These are phyloP conservation scores for Phytopythium boreale DNA, from an alignment of 352 stramenopile species.

Conservation along the genomic window DNA sequence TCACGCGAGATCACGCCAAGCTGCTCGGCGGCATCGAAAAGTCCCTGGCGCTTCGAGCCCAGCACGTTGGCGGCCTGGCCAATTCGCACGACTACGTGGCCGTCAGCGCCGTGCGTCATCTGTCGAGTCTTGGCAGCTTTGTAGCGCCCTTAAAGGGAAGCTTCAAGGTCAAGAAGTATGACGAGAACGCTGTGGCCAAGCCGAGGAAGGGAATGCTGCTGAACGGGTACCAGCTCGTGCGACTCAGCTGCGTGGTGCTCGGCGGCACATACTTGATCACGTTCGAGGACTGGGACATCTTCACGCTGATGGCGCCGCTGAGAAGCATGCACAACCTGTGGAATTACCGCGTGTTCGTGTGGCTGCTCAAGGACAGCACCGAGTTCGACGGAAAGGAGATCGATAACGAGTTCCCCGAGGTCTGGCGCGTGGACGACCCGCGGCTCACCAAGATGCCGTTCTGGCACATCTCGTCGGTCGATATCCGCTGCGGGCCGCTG, in stretches of 20 bases:
- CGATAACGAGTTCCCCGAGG: slow-evolving; percentile 6
- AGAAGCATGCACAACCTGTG: slow-evolving; percentile 11
- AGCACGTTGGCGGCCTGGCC: slow-evolving; percentile 7
- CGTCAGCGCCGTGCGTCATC: not conserved
- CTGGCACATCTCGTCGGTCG: slow-evolving; percentile 12
- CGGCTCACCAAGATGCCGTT: not conserved
- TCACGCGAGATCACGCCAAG: not conserved
- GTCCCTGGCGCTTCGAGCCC: slow-evolving; percentile 5
- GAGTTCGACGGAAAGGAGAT: slow-evolving; percentile 1
- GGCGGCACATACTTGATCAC: slow-evolving; percentile 10
- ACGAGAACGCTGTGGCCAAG: slow-evolving; percentile 7
- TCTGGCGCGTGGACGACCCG: slow-evolving; percentile 10
- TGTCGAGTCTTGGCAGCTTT: slow-evolving; percentile 1
- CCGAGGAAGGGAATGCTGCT: slow-evolving; percentile 10
- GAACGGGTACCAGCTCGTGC: slow-evolving; percentile 14
- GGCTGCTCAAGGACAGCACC: slow-evolving; percentile 4
- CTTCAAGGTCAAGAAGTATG: not conserved
- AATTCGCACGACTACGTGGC: slow-evolving; percentile 3
- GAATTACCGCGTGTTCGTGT: slow-evolving; percentile 13
- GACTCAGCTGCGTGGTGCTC: slow-evolving; percentile 12
- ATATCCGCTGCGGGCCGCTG: slow-evolving; percentile 5
- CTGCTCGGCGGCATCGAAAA: slow-evolving; percentile 3
- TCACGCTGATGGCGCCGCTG: slow-evolving; percentile 8
- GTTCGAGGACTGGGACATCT: slow-evolving; percentile 11
- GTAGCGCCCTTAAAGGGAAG: not conserved